Base-by-base conservation (phyloP, 108 stramenopile species). In the Skeletonema tropicum region DNA sequence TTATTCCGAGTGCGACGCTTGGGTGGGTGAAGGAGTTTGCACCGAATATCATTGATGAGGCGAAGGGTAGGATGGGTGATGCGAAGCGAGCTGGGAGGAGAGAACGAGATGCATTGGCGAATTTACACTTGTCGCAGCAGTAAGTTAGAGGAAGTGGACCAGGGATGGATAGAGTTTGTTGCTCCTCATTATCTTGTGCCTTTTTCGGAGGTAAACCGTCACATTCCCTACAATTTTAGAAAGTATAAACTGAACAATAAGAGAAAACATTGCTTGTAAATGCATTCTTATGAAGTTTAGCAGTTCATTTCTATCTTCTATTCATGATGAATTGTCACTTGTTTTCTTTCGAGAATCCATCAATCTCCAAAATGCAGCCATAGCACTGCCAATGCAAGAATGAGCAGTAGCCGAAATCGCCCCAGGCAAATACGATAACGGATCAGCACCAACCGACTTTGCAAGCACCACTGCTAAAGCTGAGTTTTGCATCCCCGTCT, bases 401-500 rank as follows among this genome's bases (percentile, higher is more conserved):
- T 98, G 98, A 21, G 76, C 88, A 0, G 95, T 95, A 2, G 98
- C 97, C 19, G 89, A 90, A 32, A 98, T 46, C 5, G 98, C 96
- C 9, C 98, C 98, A 6, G 98, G 98, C 67, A 98, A 73, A 65
- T 82, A 88, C 3, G 92, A 89, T 25, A 94, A 66, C 9, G 90
- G 83, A n/a, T 88, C 85, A 14, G 90, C 89, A 10, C 93, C 94
- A 52, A 97, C 89, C 21, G 88, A 86, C 62, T 93, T 86, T 1
- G 98, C 97, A 58, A 98, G 87, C 4, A 98, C 97, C 0, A 98
- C 97, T 9, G 97, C 98, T 41, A 98, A 71, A 1, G 97, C 98
- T 5, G 88, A 90, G 64, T 98, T 98, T 75, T 98, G 97, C 98
- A 98, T 98, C 2, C 98, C 97, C 5, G 94, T 93, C 71, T 97